phyloP scores from a whole-genome alignment of 306 rosid genomes.

The Prunus mira region DNA sequence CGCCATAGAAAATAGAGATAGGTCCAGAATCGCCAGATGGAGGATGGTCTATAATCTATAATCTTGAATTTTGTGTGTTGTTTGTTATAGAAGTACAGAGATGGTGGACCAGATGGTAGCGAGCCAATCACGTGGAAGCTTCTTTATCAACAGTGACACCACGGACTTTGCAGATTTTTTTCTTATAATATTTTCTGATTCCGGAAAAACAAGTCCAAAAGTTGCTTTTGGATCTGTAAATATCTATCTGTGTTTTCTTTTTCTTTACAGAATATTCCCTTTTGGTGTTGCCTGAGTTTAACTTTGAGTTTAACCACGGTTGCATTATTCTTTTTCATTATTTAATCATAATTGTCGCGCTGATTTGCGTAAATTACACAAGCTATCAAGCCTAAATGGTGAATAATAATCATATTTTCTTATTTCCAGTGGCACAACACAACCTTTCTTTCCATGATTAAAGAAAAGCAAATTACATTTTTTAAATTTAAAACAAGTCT shows the following conservation, averaged over 20 bases:
- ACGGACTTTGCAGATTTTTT: background rate
- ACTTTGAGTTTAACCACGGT: too few relatives aligned
- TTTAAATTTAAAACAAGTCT: too few relatives aligned
- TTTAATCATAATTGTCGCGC: background rate
- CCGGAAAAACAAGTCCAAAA: background rate
- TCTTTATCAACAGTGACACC: conserved; percentile 1
- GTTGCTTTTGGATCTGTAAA: conserved; percentile 11
- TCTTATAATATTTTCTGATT: background rate
- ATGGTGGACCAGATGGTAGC: background rate
- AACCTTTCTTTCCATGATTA: too few relatives aligned
- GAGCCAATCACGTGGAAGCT: conserved; percentile 25
- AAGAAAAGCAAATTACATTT: too few relatives aligned
- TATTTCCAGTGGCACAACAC: too few relatives aligned
- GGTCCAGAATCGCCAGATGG: background rate
- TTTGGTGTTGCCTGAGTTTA: background rate
- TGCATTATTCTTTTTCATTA: background rate
- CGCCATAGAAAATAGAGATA: too few relatives aligned
- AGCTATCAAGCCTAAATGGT: too few relatives aligned
- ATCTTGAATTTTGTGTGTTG: background rate
- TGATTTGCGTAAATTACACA: background rate
- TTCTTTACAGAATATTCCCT: background rate
- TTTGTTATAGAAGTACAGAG: background rate
- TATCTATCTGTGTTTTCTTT: background rate
- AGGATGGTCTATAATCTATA: background rate
- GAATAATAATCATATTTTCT: too few relatives aligned